These are phyloP conservation scores for Parietichytrium sp. DNA, from an alignment of 108 stramenopile genomes.

Conservation along the genomic window DNA sequence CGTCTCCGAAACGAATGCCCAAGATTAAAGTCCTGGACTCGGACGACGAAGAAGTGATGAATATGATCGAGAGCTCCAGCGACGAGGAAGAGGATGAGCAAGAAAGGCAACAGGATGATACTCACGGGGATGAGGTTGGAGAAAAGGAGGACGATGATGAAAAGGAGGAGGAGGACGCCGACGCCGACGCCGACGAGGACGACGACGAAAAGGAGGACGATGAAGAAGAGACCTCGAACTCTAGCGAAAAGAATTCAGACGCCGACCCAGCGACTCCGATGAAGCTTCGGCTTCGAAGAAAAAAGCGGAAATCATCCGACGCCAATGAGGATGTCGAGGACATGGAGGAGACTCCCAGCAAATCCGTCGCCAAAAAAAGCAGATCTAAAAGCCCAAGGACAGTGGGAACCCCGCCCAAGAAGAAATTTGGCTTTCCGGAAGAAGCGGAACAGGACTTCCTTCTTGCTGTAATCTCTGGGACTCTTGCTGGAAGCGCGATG, in stretches of 20 bases:
- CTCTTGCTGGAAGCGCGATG: too few species aligned
- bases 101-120: slow-evolving; percentile 48
- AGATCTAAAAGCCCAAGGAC: too few species aligned
- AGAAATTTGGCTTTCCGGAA: too few species aligned
- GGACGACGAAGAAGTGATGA: not conserved
- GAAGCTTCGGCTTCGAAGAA: not conserved
- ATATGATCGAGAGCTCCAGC: not conserved
- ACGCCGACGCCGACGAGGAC: slow-evolving; percentile 46
- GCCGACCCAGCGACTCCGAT: not conserved
- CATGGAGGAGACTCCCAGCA: too few species aligned
- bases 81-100: slow-evolving; percentile 55
- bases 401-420: too few species aligned
- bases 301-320: not conserved
- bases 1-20: too few species aligned
- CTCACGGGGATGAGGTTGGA: slow-evolving; percentile 40
- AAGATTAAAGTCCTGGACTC: too few species aligned
- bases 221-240: slow-evolving; percentile 41
- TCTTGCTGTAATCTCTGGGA: too few species aligned
- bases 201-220: slow-evolving; percentile 38
- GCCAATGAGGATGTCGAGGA: not conserved
- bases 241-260: not conserved
- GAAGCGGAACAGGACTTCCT: too few species aligned
- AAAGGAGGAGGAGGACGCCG: slow-evolving; percentile 30
- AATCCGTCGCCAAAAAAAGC: too few species aligned
- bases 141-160: slow-evolving; percentile 43